Conservation (phyloP, 805 yeast genomes). For the Ogataea parapolymorpha region DNA sequence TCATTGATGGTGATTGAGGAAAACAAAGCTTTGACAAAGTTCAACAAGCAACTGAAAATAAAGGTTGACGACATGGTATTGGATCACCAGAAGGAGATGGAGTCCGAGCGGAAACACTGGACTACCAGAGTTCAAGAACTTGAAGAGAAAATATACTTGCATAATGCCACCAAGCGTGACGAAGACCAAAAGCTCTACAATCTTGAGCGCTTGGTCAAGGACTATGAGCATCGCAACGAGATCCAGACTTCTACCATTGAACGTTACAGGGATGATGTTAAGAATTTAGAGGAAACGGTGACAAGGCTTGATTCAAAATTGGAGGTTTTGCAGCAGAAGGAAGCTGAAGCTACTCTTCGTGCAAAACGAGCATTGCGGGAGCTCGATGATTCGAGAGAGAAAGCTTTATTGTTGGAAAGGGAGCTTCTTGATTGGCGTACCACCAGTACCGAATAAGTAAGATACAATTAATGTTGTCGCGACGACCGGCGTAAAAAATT, state of each 20-base stretch:
- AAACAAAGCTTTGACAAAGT: constrained; percentile 57
- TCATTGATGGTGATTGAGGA: constrained; percentile 61
- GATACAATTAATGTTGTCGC: neutral
- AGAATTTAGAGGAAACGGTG: constrained; percentile 51
- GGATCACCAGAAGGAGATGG: constrained; percentile 50
- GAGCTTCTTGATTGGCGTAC: constrained; percentile 57
- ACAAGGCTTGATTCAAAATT: constrained; percentile 42
- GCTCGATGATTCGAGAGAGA: constrained; percentile 51
- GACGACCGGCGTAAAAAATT: constrained; percentile 4
- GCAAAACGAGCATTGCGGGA: constrained; percentile 54
- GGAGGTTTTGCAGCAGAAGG: constrained; percentile 40
- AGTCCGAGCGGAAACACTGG: constrained; percentile 53
- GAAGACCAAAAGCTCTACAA: constrained; percentile 47
- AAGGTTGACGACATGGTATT: constrained; percentile 46
- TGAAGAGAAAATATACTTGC: constrained; percentile 46
- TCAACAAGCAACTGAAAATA: constrained; percentile 46
- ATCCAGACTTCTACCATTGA: constrained; percentile 49
- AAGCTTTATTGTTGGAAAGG: constrained; percentile 47
- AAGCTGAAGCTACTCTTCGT: constrained; percentile 41
- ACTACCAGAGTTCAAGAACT: constrained; percentile 49
- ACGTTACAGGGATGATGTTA: constrained; percentile 57
- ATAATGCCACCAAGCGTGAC: constrained; percentile 47
- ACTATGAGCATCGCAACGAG: constrained; percentile 48
- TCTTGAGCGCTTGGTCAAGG: constrained; percentile 52
- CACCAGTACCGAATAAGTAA: constrained; percentile 5